A percentile compares a stretch with the other conserved stretches of the same genome.
Conservation (phyloP, 495 filamentous ascomycete genomes). For the Margaritispora aquatica region DNA sequence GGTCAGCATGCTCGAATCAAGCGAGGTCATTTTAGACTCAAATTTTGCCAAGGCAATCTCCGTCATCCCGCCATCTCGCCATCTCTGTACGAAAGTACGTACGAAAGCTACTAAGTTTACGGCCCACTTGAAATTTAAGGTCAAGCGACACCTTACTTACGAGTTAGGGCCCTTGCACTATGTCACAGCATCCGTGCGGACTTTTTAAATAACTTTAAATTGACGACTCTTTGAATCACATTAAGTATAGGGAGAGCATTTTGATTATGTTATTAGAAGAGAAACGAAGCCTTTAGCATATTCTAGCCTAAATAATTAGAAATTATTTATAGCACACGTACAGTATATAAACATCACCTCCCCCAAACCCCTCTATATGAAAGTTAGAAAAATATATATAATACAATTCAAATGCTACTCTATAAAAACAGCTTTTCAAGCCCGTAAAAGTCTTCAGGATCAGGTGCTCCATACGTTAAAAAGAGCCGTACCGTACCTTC, state of each 20-base stretch:
- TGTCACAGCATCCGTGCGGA: background rate
- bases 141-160: background rate
- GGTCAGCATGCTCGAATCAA: no score
- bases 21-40: no score
- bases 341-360: conserved; percentile 8
- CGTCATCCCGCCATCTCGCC: no score
- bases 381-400: conserved; percentile 15
- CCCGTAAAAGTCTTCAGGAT: conserved; percentile 17
- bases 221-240: background rate
- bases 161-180: background rate
- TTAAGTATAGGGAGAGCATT: conserved; percentile 1
- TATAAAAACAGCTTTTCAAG: conserved; percentile 18
- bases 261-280: conserved; percentile 7
- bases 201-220: background rate
- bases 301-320: conserved; percentile 7
- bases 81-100: background rate
- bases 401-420: conserved; percentile 17
- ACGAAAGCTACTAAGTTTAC: background rate
- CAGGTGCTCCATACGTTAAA: conserved; percentile 13
- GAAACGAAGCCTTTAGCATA: conserved; percentile 3
- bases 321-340: conserved; percentile 4
- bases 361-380: conserved; percentile 4
- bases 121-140: background rate
- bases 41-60: no score
- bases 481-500: conserved; percentile 12